Conservation (phyloP, 805 yeast genomes). For the Cyberlindnera sargentensis region DNA sequence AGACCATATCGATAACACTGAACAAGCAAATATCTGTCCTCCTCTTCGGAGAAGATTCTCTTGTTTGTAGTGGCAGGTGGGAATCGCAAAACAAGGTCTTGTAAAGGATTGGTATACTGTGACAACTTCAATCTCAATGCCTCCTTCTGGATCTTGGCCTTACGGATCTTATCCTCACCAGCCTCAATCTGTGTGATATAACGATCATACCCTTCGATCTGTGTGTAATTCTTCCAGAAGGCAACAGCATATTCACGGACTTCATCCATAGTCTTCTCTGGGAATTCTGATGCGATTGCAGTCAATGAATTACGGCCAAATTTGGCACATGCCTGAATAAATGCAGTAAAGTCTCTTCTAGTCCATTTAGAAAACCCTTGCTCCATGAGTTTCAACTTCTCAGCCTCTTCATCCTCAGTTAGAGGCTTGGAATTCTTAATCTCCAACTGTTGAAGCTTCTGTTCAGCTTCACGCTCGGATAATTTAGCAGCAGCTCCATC, state of each 20-base stretch:
- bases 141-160: conserved; percentile 65
- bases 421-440: conserved; percentile 73
- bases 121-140: conserved; percentile 70
- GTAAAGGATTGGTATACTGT: conserved; percentile 66
- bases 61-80: conserved; percentile 66
- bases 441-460: conserved; percentile 57
- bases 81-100: conserved; percentile 61
- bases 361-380: conserved; percentile 82
- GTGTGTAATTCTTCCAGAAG: conserved; percentile 75
- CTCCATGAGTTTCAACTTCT: conserved; percentile 48
- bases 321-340: conserved; percentile 65
- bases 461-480: conserved; percentile 34
- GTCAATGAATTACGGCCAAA: conserved; percentile 72
- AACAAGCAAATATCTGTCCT: conserved; percentile 80
- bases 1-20: conserved; percentile 77
- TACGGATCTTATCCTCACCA: conserved; percentile 79
- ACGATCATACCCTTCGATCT: conserved; percentile 85
- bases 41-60: conserved; percentile 76
- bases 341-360: conserved; percentile 80
- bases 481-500: conserved; percentile 41
- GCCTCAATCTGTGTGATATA: conserved; percentile 73
- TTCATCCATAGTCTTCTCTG: conserved; percentile 72
- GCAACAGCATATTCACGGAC: conserved; percentile 67
- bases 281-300: conserved; percentile 67
- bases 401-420: conserved; percentile 71